phyloP scores from a whole-genome alignment of 257 asterid species.

The Henckelia pumila region DNA sequence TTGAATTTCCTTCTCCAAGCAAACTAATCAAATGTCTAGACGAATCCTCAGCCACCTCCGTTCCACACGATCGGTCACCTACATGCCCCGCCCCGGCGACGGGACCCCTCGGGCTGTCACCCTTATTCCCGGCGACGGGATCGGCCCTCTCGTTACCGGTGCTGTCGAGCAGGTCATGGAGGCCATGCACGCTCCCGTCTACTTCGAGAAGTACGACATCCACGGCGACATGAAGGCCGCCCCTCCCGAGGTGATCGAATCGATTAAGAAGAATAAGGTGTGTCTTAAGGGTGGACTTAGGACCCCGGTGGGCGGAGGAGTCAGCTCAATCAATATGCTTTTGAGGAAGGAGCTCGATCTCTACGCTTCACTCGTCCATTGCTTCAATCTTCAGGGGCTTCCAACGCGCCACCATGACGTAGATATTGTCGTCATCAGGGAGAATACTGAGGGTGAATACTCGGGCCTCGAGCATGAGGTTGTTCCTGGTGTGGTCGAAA shows the following conservation, averaged over 20 bases:
- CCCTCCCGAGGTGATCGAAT: slow-evolving; percentile 69
- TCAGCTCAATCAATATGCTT: slow-evolving; percentile 32
- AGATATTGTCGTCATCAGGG: slow-evolving; percentile 89
- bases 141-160: slow-evolving; percentile 92
- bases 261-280: slow-evolving; percentile 82
- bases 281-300: slow-evolving; percentile 42
- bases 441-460: slow-evolving; percentile 97
- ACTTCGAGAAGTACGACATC: slow-evolving; percentile 71
- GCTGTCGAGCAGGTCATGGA: slow-evolving; percentile 99
- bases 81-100: slow-evolving; percentile 98
- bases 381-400: slow-evolving; percentile 78
- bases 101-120: slow-evolving; percentile 84
- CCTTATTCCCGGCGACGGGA: slow-evolving; percentile 93
- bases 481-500: slow-evolving; percentile 97
- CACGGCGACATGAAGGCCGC: slow-evolving; percentile 85
- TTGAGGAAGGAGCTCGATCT: slow-evolving; percentile 37
- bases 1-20: background rate
- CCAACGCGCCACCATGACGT: slow-evolving; percentile 84
- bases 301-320: slow-evolving; percentile 39
- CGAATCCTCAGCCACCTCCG: slow-evolving; percentile 38
- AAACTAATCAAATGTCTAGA: background rate
- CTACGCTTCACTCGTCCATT: slow-evolving; percentile 70
- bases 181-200: slow-evolving; percentile 94
- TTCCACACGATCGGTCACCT: slow-evolving; percentile 77
- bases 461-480: slow-evolving; percentile 99